These are phyloP conservation scores for Ilyonectria robusta DNA, from an alignment of 2,329 filamentous ascomycete species.

Conservation along the genomic window DNA sequence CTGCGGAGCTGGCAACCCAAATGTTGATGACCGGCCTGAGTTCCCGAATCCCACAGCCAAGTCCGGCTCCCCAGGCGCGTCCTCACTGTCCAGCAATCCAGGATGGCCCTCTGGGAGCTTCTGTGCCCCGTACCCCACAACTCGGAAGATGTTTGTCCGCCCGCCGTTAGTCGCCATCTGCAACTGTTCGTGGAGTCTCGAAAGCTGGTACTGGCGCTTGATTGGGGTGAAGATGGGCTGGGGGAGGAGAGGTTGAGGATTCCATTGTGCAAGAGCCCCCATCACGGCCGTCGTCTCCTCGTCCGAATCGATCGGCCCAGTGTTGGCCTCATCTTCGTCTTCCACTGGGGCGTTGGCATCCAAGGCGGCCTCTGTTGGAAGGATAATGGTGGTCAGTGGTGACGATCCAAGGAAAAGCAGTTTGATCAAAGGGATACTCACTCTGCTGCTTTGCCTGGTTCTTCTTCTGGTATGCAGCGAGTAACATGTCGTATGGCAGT, in stretches of 20 bases:
- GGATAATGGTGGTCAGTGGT: constrained; percentile 29
- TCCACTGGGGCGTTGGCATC: constrained; percentile 93
- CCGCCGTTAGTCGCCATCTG: constrained; percentile 77
- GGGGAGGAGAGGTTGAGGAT: constrained; percentile 82
- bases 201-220: constrained; percentile 73
- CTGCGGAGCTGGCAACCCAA: constrained; percentile 59
- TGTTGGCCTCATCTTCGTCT: constrained; percentile 86
- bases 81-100: constrained; percentile 63
- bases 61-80: constrained; percentile 72
- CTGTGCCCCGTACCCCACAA: constrained; percentile 70
- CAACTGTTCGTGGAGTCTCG: constrained; percentile 75
- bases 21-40: constrained; percentile 59
- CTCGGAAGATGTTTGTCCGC: constrained; percentile 75
- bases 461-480: constrained; percentile 94
- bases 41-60: constrained; percentile 55
- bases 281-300: constrained; percentile 94
- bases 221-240: constrained; percentile 74
- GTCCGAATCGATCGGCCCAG: constrained; percentile 89
- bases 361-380: constrained; percentile 83
- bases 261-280: constrained; percentile 81
- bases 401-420: constrained; percentile 29
- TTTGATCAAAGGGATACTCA: constrained; percentile 61
- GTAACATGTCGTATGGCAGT: constrained; percentile 91
- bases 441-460: constrained; percentile 98
- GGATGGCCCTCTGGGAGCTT: constrained; percentile 66